Evolutionary conservation across 345 rosid species (phyloP).

Genomic region (Rubroshorea leprosula): DNA sequence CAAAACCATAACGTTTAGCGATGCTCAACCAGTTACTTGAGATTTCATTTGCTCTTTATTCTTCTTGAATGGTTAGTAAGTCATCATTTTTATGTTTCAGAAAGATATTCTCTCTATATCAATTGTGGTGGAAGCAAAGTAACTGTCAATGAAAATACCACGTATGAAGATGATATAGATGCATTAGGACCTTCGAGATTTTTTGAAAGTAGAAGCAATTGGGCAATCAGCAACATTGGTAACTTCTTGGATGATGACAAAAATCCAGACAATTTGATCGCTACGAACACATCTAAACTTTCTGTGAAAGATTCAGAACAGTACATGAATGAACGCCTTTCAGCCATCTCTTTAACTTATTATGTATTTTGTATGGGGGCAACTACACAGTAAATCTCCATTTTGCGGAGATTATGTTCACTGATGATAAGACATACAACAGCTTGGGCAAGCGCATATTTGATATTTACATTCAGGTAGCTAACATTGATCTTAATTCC

Average conservation of each 20-base stretch:
- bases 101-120: slow-evolving; percentile 22
- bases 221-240: slow-evolving; percentile 57
- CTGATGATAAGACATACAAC: slow-evolving; percentile 21
- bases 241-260: too few species aligned
- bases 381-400: slow-evolving; percentile 44
- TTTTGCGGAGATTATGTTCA: too few species aligned
- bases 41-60: too few species aligned
- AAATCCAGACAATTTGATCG: too few species aligned
- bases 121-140: slow-evolving; percentile 42
- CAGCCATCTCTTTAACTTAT: slow-evolving; percentile 60
- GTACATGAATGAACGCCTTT: slow-evolving; percentile 42
- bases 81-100: too few species aligned
- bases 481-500: not conserved
- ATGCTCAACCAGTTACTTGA: too few species aligned
- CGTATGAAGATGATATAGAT: slow-evolving; percentile 26
- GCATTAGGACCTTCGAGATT: slow-evolving; percentile 37
- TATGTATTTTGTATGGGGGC: slow-evolving; percentile 55
- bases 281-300: too few species aligned
- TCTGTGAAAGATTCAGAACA: too few species aligned
- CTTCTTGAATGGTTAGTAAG: too few species aligned
- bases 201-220: slow-evolving; percentile 7
- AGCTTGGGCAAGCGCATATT: slow-evolving; percentile 51
- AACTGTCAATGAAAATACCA: slow-evolving; percentile 15
- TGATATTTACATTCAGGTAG: slow-evolving; percentile 63
- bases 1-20: too few species aligned